Conservation (phyloP, 2,329 filamentous ascomycete genomes). For the Biscogniauxia marginata region DNA sequence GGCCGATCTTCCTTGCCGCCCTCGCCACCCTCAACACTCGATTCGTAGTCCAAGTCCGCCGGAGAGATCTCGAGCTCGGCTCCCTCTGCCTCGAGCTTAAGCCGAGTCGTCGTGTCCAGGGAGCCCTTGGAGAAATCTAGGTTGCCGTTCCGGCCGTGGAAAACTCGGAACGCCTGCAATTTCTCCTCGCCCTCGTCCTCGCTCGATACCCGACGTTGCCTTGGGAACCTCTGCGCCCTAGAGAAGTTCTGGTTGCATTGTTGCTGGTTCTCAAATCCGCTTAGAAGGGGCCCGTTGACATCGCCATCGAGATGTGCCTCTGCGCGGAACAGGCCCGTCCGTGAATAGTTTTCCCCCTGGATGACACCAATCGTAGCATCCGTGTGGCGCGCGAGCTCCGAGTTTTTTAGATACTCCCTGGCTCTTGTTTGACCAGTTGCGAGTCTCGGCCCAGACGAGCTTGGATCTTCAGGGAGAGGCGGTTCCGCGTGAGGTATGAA, state of each 20-base stretch:
- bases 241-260: constrained; percentile 35
- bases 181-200: constrained; percentile 8
- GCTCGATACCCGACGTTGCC: constrained; percentile 5
- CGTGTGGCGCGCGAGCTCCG: constrained; percentile 41
- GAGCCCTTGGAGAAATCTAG: constrained; percentile 14
- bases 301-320: constrained; percentile 50
- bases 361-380: constrained; percentile 53
- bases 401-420: constrained; percentile 36
- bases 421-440: constrained; percentile 29
- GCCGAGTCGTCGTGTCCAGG: constrained; percentile 15
- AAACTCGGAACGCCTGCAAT: background rate
- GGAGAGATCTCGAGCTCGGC: constrained; percentile 22
- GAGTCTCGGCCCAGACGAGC: constrained; percentile 15
- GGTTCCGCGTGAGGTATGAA: constrained; percentile 53
- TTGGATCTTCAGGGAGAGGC: constrained; percentile 35
- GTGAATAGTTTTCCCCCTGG: constrained; percentile 52
- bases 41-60: constrained; percentile 23
- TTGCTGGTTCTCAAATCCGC: constrained; percentile 43
- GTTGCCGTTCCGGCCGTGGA: constrained; percentile 9
- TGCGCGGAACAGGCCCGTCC: constrained; percentile 44
- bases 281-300: constrained; percentile 43
- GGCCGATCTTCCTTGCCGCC: constrained; percentile 13
- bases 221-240: background rate
- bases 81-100: constrained; percentile 18
- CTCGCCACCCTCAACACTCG: constrained; percentile 10